Conservation (phyloP, 2,329 filamentous ascomycete species). For the Cordyceps javanica region DNA sequence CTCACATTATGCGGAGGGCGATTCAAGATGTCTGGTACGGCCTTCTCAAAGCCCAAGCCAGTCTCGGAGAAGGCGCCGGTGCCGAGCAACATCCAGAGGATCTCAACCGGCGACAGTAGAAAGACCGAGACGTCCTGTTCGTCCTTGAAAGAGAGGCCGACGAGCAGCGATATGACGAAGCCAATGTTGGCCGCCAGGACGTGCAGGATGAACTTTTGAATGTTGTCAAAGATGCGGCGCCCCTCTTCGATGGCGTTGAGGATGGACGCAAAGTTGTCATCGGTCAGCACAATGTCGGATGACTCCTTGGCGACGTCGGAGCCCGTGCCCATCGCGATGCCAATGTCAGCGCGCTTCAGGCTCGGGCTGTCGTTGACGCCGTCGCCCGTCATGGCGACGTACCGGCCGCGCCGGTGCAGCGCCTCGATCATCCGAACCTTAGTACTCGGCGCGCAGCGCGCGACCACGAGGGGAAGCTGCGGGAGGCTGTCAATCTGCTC, state of each 20-base stretch:
- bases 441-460: slow-evolving; percentile 63
- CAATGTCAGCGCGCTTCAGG: slow-evolving; percentile 60
- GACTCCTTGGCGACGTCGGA: slow-evolving; percentile 66
- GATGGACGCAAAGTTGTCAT: slow-evolving; percentile 56
- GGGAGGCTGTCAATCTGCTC: slow-evolving; percentile 56
- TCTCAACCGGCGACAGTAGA: slow-evolving; percentile 62
- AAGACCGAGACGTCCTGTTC: slow-evolving; percentile 57
- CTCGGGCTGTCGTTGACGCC: slow-evolving; percentile 66
- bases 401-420: slow-evolving; percentile 56
- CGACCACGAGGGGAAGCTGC: slow-evolving; percentile 59
- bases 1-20: slow-evolving; percentile 56
- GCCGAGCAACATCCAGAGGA: slow-evolving; percentile 70
- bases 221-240: slow-evolving; percentile 63
- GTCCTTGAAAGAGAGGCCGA: slow-evolving; percentile 66
- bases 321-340: slow-evolving; percentile 64
- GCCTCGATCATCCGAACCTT: slow-evolving; percentile 72
- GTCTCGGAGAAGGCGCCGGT: slow-evolving; percentile 66
- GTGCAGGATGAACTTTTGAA: slow-evolving; percentile 65
- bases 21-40: slow-evolving; percentile 59
- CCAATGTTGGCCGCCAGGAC: slow-evolving; percentile 61
- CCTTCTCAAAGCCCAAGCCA: slow-evolving; percentile 64
- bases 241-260: slow-evolving; percentile 53
- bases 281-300: slow-evolving; percentile 58
- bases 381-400: slow-evolving; percentile 65
- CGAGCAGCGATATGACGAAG: slow-evolving; percentile 58